phyloP scores from a whole-genome alignment of 495 filamentous ascomycete species.

The Aspergillus ostianus region DNA sequence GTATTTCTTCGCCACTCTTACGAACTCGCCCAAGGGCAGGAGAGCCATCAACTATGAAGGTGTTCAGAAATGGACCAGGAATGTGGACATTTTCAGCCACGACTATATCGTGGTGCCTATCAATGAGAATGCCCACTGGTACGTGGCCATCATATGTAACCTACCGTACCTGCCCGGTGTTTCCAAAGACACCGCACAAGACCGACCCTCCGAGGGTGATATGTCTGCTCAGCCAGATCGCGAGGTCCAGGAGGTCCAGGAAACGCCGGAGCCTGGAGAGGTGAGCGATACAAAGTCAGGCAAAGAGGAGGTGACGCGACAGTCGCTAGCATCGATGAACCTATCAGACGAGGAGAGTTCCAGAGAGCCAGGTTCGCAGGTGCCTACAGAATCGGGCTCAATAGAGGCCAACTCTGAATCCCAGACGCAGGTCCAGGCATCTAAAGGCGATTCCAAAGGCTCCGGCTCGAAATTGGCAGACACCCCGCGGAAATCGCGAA shows the following conservation, averaged over 20 bases:
- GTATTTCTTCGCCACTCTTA: slow-evolving; percentile 82
- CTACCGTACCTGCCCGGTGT: slow-evolving; percentile 52
- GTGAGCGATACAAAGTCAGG: neutral
- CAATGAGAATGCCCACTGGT: slow-evolving; percentile 88
- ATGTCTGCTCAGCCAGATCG: slow-evolving; percentile 17
- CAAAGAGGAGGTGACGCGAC: slow-evolving; percentile 22
- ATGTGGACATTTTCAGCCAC: slow-evolving; percentile 78
- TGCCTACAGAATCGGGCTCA: slow-evolving; percentile 12
- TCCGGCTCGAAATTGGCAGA: neutral
- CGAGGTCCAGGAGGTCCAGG: slow-evolving; percentile 34
- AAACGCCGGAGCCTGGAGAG: slow-evolving; percentile 31
- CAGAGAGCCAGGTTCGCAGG: neutral
- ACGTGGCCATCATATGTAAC: slow-evolving; percentile 94
- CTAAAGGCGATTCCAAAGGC: neutral
- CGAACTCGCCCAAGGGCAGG: slow-evolving; percentile 52
- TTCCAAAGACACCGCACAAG: slow-evolving; percentile 19
- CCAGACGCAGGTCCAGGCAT: neutral
- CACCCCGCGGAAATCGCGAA: slow-evolving; percentile 17
- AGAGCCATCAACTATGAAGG: slow-evolving; percentile 72
- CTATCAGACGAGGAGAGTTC: slow-evolving; percentile 15
- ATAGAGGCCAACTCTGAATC: neutral
- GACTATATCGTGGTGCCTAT: slow-evolving; percentile 92
- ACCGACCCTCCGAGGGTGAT: slow-evolving; percentile 7
- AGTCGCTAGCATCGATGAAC: slow-evolving; percentile 29
- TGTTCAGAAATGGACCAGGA: slow-evolving; percentile 86